A percentile compares a stretch with the other conserved stretches of the same genome.
These are phyloP conservation scores for Cryoendolithus antarcticus DNA, from an alignment of 2,329 filamentous ascomycete species.

Conservation along the genomic window DNA sequence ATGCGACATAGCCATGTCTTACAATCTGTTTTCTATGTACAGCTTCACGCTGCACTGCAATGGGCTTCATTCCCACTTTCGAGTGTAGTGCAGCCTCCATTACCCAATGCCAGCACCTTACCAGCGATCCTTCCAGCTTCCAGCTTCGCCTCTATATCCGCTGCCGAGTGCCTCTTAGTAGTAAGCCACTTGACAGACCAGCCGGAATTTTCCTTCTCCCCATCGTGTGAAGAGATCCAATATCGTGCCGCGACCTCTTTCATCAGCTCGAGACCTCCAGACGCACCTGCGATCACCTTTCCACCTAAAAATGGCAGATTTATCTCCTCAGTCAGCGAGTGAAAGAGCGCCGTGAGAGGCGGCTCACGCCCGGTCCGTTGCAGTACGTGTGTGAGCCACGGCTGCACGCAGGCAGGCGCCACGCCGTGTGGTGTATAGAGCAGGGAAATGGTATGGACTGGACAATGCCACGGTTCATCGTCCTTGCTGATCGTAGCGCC, in stretches of 20 bases:
- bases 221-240: constrained; percentile 53
- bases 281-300: constrained; percentile 44
- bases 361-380: constrained; percentile 39
- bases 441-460: constrained; percentile 39
- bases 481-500: not conserved
- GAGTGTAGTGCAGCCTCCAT: not conserved
- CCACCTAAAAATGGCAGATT: constrained; percentile 53
- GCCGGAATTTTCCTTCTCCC: constrained; percentile 44
- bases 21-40: too few relatives aligned
- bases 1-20: too few relatives aligned
- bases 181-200: constrained; percentile 40
- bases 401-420: constrained; percentile 38
- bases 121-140: constrained; percentile 10
- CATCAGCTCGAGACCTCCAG: constrained; percentile 46
- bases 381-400: constrained; percentile 35
- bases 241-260: constrained; percentile 39
- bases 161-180: constrained; percentile 31
- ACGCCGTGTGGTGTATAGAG: constrained; percentile 56
- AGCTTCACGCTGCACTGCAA: too few relatives aligned
- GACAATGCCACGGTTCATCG: constrained; percentile 3
- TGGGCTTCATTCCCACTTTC: too few relatives aligned
- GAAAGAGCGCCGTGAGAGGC: constrained; percentile 51
- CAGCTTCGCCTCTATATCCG: constrained; percentile 34
- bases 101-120: constrained; percentile 1
- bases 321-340: constrained; percentile 48